These are phyloP conservation scores for Penicillium subrubescens DNA, from an alignment of 495 filamentous ascomycete genomes.

Conservation along the genomic window DNA sequence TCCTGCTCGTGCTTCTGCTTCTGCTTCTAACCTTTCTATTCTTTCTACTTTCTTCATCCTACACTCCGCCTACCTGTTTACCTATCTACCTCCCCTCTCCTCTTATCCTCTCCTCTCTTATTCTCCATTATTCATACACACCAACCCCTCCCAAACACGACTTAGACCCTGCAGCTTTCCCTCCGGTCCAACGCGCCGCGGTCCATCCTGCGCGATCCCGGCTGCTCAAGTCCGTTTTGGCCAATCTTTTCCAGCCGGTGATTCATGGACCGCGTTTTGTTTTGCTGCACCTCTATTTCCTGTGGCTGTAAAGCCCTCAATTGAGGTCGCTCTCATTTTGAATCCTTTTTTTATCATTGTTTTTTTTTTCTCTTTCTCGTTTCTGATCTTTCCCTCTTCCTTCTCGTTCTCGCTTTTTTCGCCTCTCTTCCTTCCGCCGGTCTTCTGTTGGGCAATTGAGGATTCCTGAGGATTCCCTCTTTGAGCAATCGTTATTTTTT, in stretches of 20 bases:
- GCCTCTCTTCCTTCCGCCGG: constrained; percentile 6
- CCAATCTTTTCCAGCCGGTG: constrained; percentile 22
- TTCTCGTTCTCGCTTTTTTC: constrained; percentile 16
- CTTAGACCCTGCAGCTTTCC: constrained; percentile 45
- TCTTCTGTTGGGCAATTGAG: background rate
- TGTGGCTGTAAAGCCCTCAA: constrained; percentile 28
- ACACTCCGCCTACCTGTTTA: too few relatives aligned
- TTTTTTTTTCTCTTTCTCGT: constrained; percentile 13
- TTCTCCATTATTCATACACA: background rate
- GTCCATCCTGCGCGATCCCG: constrained; percentile 40
- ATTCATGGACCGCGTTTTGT: constrained; percentile 23
- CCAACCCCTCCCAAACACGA: constrained; percentile 20
- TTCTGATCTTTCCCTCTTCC: constrained; percentile 8
- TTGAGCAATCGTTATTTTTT: background rate
- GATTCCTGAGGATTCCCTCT: background rate
- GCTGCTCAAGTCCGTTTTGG: constrained; percentile 39
- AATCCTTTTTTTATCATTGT: background rate
- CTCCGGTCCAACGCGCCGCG: constrained; percentile 29
- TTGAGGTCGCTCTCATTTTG: constrained; percentile 9
- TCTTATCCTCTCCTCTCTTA: too few relatives aligned
- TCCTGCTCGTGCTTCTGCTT: background rate
- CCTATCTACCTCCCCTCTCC: too few relatives aligned
- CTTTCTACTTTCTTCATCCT: background rate
- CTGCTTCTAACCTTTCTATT: background rate
- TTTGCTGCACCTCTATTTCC: constrained; percentile 22